Base-by-base conservation (phyloP, 805 yeast genomes). In the Ogataea corticis region DNA sequence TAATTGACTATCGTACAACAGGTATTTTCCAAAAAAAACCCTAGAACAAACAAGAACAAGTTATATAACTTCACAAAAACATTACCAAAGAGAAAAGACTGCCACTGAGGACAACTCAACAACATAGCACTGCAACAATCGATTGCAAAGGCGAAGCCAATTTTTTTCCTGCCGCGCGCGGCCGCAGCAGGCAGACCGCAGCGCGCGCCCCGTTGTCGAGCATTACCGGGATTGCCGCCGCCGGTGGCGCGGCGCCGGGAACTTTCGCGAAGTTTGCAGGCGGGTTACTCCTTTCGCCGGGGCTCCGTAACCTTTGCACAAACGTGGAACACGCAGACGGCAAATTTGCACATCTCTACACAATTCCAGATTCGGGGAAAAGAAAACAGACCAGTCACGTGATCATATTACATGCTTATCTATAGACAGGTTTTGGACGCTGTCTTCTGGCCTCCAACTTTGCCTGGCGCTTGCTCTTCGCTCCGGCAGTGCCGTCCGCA, bases 81-180 rank as follows among this genome's bases (percentile, higher is more conserved):
- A 23, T 33, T 41, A 41, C 48, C 41, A 39, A 38, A 41, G 50
- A 23, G 42, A 43, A 38, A 29, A 31, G 28, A 19, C 33, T 25
- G 40, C 25, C 40, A 37, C 40, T 27, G 57, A 52, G 58, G 57
- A 52, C 57, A 55, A 48, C 55, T 52, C 55, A 52, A 51, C 53
- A 48, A 51, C 54, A 45, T 33, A 33, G 41, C 27, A 38, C 41
- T 38, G 41, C 41, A 36, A 13, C 39, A 33, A 27, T 21, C 25
- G 39, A 27, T 30, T 30, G 29, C 41, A 38, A 38, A 30, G 41
- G 41, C 41, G 41, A 37, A 37, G 40, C 40, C 40, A 37, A 37
- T 25, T 25, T 28, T 25, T 28, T 28, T 21, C 25, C 25, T 28
- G 40, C 40, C 40, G 40, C 31, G 38, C 38, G 31, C 38, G 31